Conservation (phyloP, 2,329 filamentous ascomycete species). For the Exophiala spinifera region DNA sequence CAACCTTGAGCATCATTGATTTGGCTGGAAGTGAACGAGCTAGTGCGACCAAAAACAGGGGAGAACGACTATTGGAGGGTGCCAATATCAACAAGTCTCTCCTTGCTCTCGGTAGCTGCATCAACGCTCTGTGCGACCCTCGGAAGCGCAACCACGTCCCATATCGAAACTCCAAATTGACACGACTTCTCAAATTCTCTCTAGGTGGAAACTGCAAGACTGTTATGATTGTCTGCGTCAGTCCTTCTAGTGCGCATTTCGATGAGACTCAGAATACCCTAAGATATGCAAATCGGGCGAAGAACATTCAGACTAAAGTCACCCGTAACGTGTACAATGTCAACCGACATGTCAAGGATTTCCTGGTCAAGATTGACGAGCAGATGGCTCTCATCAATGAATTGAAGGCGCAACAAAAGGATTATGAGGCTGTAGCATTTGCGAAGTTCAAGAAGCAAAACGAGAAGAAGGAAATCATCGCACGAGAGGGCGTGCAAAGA, state of each 20-base stretch:
- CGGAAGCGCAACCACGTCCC: conserved; percentile 91
- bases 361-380: conserved; percentile 98
- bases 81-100: conserved; percentile 99
- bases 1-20: conserved; percentile 96
- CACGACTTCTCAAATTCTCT: conserved; percentile 91
- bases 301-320: conserved; percentile 99
- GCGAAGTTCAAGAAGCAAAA: conserved; percentile 86
- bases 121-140: conserved; percentile 94
- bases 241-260: conserved; percentile 92
- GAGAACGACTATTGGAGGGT: conserved; percentile 84
- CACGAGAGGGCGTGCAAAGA: conserved; percentile 74
- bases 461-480: conserved; percentile 74
- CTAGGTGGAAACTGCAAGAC: conserved; percentile 97
- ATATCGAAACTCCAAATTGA: conserved; percentile 96
- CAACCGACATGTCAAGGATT: conserved; percentile 98
- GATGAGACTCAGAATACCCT: conserved; percentile 98
- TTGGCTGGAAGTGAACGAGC: conserved; percentile 92
- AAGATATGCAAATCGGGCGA: conserved; percentile 93
- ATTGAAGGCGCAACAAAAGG: conserved; percentile 86
- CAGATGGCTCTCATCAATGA: conserved; percentile 97
- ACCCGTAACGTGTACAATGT: conserved; percentile 99
- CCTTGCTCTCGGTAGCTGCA: conserved; percentile 90
- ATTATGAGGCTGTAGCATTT: conserved; percentile 77
- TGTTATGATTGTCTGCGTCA: conserved; percentile 99
- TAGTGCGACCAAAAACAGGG: conserved; percentile 93